These are phyloP conservation scores for Colletotrichum sp. DNA, from an alignment of 2,329 filamentous ascomycete genomes.

Conservation along the genomic window DNA sequence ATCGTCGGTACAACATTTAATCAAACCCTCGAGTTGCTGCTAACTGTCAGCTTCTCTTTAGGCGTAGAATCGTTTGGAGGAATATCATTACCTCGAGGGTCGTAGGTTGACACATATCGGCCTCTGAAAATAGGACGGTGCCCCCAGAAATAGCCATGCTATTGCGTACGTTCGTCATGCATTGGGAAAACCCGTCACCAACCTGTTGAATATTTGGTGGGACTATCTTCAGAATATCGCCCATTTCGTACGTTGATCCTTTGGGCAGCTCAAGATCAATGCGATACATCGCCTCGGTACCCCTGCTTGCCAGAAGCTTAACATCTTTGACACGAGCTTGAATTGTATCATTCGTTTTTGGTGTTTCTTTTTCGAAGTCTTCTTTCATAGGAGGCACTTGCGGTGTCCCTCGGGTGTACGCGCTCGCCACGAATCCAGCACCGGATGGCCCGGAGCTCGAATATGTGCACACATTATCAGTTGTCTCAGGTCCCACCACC, in stretches of 20 bases:
- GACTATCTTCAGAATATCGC: background rate
- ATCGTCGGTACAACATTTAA: accelerated
- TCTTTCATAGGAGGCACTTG: background rate
- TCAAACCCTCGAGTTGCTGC: background rate
- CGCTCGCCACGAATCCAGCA: background rate
- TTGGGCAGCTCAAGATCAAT: background rate
- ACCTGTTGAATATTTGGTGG: background rate
- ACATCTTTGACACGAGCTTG: background rate
- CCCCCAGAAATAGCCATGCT: background rate
- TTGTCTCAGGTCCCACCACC: accelerated
- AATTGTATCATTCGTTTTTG: accelerated
- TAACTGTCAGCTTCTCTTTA: accelerated
- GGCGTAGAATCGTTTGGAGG: background rate
- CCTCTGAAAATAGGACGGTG: background rate
- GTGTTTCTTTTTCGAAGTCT: accelerated
- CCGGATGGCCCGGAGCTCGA: background rate
- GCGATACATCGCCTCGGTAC: accelerated
- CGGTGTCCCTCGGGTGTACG: accelerated
- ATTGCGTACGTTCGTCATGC: background rate
- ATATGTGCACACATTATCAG: background rate
- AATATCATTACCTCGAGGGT: background rate
- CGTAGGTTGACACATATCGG: background rate
- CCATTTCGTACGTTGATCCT: background rate
- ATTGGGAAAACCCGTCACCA: accelerated
- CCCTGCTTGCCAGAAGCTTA: accelerated